Conservation (phyloP, 495 filamentous ascomycete genomes). For the Aspergillus carlsbadensis region DNA sequence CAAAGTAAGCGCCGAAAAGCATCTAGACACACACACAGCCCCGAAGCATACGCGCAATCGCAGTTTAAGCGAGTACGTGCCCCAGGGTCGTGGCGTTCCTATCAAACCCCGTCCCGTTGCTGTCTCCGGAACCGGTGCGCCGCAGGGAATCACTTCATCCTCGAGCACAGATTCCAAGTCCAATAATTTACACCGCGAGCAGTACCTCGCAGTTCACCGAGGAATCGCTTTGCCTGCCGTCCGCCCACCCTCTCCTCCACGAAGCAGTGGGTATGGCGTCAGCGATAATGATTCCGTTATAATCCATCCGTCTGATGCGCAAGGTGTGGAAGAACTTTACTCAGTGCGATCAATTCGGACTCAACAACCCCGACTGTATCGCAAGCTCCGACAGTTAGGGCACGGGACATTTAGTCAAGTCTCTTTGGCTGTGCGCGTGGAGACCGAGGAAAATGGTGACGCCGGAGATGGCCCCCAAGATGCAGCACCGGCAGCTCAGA, state of each 20-base stretch:
- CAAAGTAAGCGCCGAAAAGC: constrained; percentile 36
- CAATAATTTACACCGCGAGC: constrained; percentile 72
- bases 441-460: constrained; percentile 23
- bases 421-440: constrained; percentile 73
- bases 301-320: constrained; percentile 17
- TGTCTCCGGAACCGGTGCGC: constrained; percentile 56
- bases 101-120: constrained; percentile 65
- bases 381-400: constrained; percentile 75
- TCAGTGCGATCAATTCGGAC: constrained; percentile 46
- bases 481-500: constrained; percentile 54
- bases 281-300: constrained; percentile 35
- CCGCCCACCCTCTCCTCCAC: constrained; percentile 74
- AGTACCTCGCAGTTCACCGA: constrained; percentile 73
- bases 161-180: constrained; percentile 43
- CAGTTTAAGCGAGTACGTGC: constrained; percentile 85
- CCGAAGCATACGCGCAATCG: constrained; percentile 61
- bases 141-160: constrained; percentile 39
- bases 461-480: constrained; percentile 35
- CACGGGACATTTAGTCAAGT: constrained; percentile 96
- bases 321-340: constrained; percentile 37
- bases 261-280: constrained; percentile 49
- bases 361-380: constrained; percentile 56
- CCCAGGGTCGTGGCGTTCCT: constrained; percentile 63
- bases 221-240: constrained; percentile 58
- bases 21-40: constrained; percentile 38